phyloP scores from a whole-genome alignment of 2,329 filamentous ascomycete species.

The Diaporthe capsici region DNA sequence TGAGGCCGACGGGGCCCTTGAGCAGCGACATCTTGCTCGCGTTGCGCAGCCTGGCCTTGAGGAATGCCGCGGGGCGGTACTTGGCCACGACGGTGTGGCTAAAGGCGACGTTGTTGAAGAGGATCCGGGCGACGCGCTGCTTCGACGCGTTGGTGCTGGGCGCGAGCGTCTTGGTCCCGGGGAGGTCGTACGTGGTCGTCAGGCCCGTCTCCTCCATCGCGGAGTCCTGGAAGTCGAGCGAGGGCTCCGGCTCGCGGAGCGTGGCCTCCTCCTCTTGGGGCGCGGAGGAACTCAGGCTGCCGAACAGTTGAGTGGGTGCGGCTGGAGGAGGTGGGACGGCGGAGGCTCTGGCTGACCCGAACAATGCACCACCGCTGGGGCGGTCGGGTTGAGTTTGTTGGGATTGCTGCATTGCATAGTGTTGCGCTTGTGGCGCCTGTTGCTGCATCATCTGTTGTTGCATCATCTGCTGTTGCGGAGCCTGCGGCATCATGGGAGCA shows the following conservation, averaged over 20 bases:
- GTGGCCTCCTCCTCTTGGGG: slow-evolving; percentile 41
- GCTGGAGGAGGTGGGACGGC: not conserved
- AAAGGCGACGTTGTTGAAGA: slow-evolving; percentile 65
- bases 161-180: slow-evolving; percentile 68
- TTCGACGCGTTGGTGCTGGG: slow-evolving; percentile 66
- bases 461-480: not conserved
- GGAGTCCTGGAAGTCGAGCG: slow-evolving; percentile 65
- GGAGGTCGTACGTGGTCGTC: slow-evolving; percentile 73
- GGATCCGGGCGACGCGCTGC: slow-evolving; percentile 71
- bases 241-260: slow-evolving; percentile 46
- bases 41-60: slow-evolving; percentile 71
- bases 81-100: slow-evolving; percentile 73
- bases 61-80: slow-evolving; percentile 71
- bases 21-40: slow-evolving; percentile 69
- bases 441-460: slow-evolving; percentile 44
- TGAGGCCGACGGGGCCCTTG: slow-evolving; percentile 68
- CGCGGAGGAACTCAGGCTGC: not conserved
- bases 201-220: slow-evolving; percentile 71
- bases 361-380: not conserved
- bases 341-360: not conserved
- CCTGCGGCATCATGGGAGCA: not conserved
- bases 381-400: too few species aligned
- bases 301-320: not conserved
- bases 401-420: too few species aligned
- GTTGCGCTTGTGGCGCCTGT: not conserved